A percentile compares a stretch with the other conserved stretches of the same genome.
phyloP scores from a whole-genome alignment of 1,139 yeast genomes.

The Taphrina pruni region DNA sequence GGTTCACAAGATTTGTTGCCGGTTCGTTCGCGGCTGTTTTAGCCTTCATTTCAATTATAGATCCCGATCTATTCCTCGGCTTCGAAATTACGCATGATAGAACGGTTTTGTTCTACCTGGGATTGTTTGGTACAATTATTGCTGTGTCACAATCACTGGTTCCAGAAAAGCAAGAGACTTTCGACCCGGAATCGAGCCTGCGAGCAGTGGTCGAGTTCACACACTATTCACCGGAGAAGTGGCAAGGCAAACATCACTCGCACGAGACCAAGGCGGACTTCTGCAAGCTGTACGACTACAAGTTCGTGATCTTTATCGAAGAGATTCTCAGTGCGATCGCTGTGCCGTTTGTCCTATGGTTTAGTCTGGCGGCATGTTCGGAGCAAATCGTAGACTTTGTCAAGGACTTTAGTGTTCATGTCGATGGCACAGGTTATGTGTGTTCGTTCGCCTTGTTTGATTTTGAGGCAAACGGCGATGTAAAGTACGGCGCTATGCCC shows the following conservation, averaged over 20 bases:
- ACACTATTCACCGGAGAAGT: slow-evolving; percentile 82
- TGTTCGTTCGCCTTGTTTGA: slow-evolving; percentile 94
- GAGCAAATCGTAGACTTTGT: slow-evolving; percentile 86
- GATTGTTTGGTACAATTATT: slow-evolving; percentile 81
- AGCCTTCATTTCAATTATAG: slow-evolving; percentile 82
- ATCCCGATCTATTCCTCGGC: slow-evolving; percentile 88
- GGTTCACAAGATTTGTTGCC: slow-evolving; percentile 73
- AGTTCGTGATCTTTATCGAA: slow-evolving; percentile 70
- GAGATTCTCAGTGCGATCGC: slow-evolving; percentile 81
- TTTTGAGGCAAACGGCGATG: slow-evolving; percentile 56
- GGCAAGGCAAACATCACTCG: slow-evolving; percentile 86
- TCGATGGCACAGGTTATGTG: slow-evolving; percentile 93
- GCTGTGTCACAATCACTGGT: slow-evolving; percentile 71
- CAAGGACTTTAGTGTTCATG: slow-evolving; percentile 84
- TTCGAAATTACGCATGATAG: slow-evolving; percentile 84
- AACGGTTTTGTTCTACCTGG: slow-evolving; percentile 83
- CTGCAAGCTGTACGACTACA: slow-evolving; percentile 74
- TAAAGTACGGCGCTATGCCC: slow-evolving; percentile 13
- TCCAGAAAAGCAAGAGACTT: slow-evolving; percentile 67
- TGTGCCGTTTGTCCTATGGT: slow-evolving; percentile 88
- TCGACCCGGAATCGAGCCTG: slow-evolving; percentile 88
- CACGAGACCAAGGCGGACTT: slow-evolving; percentile 66
- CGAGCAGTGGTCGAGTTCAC: slow-evolving; percentile 81
- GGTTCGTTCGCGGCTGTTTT: slow-evolving; percentile 91
- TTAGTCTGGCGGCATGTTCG: slow-evolving; percentile 72